Base-by-base conservation (phyloP, 139 green algal species). In the Asterochloris erici region DNA sequence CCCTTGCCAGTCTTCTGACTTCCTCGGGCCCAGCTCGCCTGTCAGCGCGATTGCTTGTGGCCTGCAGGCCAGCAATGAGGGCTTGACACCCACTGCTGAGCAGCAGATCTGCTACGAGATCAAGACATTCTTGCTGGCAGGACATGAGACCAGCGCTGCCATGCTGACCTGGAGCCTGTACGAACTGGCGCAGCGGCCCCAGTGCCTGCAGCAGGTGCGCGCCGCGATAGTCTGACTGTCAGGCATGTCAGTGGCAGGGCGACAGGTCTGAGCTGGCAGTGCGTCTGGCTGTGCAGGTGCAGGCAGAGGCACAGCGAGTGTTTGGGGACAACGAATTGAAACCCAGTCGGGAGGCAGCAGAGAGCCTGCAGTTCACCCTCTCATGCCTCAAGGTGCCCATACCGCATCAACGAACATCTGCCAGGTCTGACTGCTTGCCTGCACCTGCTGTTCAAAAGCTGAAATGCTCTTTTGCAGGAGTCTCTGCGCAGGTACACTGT, bases 91-190 rank as follows among this genome's bases (percentile, higher is more conserved):
- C 0, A 89, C 81, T 14, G 86, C 94, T 28, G 93, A 97, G 85
- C 83, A 78, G 62, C 96, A 99, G 92, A 89, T 98, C 84, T 98
- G 94, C 87, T 98, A 94, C 85, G 96, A 99, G 90, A 87, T 98
- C 54, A 99, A 98, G 89, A 99, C 96, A 9, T 98, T 99, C 79
- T 84, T 99, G 84, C 88, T 99, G 81, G 96, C 96, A 19, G 96
- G 96, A 6, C 96, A 99, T 84, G 96, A 99, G 86, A 99, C 96
- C 15, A 94, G 86, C 83, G 93, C 95, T 10, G 93, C 95, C 69
- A 98, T 98, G 95, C 91, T 99, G 26, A 96, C 92, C 47, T 98
- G 94, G 93, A 90, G 88, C 13, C 85, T 95, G 64, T 94, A 92
- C 61, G 95, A 99, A 88, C 89, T 98, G 13, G 85, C 73, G 61